Evolutionary conservation across 2,329 filamentous ascomycete genomes (phyloP).

Genomic region (Fusarium annulatum): DNA sequence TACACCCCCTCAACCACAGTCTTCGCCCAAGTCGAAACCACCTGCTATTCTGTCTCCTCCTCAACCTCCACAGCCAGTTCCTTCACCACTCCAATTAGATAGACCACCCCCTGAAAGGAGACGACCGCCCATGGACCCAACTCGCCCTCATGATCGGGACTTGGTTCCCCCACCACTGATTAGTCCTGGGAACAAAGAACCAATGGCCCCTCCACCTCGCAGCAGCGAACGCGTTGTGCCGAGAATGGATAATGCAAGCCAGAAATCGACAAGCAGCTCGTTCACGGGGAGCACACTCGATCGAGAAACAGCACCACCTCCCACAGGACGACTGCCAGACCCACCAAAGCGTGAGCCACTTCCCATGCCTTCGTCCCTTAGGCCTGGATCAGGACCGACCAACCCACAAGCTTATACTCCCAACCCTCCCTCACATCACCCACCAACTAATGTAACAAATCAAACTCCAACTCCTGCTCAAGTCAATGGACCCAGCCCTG

Average conservation of each 20-base stretch:
- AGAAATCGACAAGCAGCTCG: conserved; percentile 38
- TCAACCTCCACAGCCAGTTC: conserved; percentile 42
- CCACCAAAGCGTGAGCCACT: conserved; percentile 30
- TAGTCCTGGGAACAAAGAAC: conserved; percentile 61
- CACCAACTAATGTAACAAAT: background rate
- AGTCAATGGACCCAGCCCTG: background rate
- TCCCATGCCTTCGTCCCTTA: conserved; percentile 36
- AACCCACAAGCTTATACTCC: background rate
- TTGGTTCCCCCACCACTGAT: conserved; percentile 69
- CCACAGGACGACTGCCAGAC: conserved; percentile 34
- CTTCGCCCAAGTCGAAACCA: conserved; percentile 42
- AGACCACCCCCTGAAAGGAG: conserved; percentile 70
- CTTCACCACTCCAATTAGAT: conserved; percentile 47
- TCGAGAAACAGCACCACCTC: conserved; percentile 42
- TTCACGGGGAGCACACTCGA: conserved; percentile 51
- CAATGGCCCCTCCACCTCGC: conserved; percentile 61
- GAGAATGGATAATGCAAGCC: conserved; percentile 56
- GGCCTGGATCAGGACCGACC: conserved; percentile 1
- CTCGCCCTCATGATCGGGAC: conserved; percentile 64
- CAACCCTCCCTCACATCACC: background rate
- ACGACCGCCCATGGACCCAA: conserved; percentile 73
- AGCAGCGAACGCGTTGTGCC: conserved; percentile 61
- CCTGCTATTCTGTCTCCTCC: conserved; percentile 33
- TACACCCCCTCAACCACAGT: conserved; percentile 40
- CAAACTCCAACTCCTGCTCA: background rate